Percentiles rank a stretch among this genome's conserved stretches.
phyloP scores from a whole-genome alignment of 2,329 filamentous ascomycete species.

The Aspergillus luchuensis region DNA sequence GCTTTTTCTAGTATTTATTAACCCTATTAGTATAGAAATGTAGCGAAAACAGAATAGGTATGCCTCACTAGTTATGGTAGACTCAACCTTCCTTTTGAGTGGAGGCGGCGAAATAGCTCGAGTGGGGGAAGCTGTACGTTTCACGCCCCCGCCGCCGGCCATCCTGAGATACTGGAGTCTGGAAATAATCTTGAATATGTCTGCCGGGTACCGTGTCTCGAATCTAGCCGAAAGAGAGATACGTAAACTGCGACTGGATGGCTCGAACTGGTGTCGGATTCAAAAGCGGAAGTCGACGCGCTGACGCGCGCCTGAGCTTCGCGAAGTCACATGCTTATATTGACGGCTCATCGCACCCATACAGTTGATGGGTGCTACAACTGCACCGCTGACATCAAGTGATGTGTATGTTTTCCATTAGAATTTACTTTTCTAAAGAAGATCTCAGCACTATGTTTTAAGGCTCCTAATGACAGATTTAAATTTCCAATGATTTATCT shows the following conservation, averaged over 20 bases:
- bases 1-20: conserved; percentile 45
- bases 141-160: conserved; percentile 31
- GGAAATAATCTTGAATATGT: conserved; percentile 13
- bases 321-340: conserved; percentile 43
- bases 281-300: conserved; percentile 25
- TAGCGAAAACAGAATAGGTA: neutral
- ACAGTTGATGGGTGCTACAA: neutral
- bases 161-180: conserved; percentile 25
- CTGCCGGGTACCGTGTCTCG: neutral
- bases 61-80: conserved; percentile 55
- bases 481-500: conserved; percentile 1
- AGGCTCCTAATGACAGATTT: neutral
- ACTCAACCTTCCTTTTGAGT: conserved; percentile 56
- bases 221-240: conserved; percentile 10
- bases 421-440: neutral
- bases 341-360: neutral
- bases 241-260: neutral
- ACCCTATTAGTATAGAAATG: neutral
- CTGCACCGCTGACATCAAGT: conserved; percentile 7
- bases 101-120: conserved; percentile 60
- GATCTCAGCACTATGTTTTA: too few relatives aligned
- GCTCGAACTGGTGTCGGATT: neutral
- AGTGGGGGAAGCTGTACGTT: conserved; percentile 39
- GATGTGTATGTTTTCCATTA: neutral
- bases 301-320: conserved; percentile 29